phyloP scores from a whole-genome alignment of 345 rosid genomes.

The Moricandia moricandioides region DNA sequence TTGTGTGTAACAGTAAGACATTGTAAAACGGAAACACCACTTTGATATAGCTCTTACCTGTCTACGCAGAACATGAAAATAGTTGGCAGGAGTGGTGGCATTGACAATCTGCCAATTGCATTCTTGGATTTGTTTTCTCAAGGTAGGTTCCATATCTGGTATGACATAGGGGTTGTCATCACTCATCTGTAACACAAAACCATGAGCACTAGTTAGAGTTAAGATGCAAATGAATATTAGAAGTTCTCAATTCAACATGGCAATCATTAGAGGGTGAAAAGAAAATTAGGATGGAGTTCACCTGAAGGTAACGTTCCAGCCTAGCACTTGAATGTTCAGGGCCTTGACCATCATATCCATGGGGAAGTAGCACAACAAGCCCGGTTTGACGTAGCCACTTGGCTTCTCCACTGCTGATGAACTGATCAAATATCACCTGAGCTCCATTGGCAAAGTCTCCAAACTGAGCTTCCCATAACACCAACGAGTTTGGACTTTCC shows the following conservation, averaged over 20 bases:
- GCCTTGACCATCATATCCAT: slow-evolving; percentile 84
- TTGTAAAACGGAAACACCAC: background rate
- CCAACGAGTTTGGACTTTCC: slow-evolving; percentile 81
- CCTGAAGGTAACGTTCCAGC: slow-evolving; percentile 79
- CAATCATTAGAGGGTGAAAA: background rate
- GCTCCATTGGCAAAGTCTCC: slow-evolving; percentile 86
- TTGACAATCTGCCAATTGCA: slow-evolving; percentile 91
- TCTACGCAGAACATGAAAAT: slow-evolving; percentile 76
- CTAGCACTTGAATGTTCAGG: slow-evolving; percentile 89
- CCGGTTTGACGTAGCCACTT: slow-evolving; percentile 86
- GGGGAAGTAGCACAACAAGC: slow-evolving; percentile 76
- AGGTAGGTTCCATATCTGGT: slow-evolving; percentile 79
- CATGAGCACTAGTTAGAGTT: background rate
- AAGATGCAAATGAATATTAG: background rate
- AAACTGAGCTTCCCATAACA: slow-evolving; percentile 84
- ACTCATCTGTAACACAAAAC: slow-evolving; percentile 58
- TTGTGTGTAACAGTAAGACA: slow-evolving; percentile 1
- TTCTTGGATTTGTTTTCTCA: slow-evolving; percentile 75
- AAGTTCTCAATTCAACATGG: no score
- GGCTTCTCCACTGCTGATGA: slow-evolving; percentile 76
- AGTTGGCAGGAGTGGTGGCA: slow-evolving; percentile 85
- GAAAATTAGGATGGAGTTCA: slow-evolving; percentile 10
- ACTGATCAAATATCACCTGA: slow-evolving; percentile 83
- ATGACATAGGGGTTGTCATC: slow-evolving; percentile 76
- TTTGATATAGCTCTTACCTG: slow-evolving; percentile 52